Evolutionary conservation across 441 rosid genomes (phyloP).

Genomic region (Populus hybrid): DNA sequence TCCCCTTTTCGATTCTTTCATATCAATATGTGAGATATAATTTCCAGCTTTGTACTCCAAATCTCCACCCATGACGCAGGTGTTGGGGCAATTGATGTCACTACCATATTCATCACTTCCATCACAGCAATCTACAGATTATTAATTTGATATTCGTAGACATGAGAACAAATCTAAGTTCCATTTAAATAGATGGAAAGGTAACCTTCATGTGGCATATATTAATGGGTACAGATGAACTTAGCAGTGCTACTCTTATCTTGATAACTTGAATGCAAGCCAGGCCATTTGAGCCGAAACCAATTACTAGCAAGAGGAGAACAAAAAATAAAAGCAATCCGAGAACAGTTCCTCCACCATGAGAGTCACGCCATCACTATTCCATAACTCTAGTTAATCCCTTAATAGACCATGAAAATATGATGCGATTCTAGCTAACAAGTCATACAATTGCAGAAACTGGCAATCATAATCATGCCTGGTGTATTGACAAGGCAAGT

Average conservation of each 20-base stretch:
- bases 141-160: neutral
- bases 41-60: slow-evolving; percentile 43
- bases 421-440: neutral
- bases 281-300: neutral
- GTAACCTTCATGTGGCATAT: neutral
- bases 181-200: neutral
- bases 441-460: neutral
- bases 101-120: slow-evolving; percentile 89
- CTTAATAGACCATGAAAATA: neutral
- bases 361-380: neutral
- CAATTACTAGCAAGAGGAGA: neutral
- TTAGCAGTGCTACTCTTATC: neutral
- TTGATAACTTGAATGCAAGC: neutral
- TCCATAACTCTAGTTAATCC: neutral
- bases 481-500: neutral
- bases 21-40: slow-evolving; percentile 26
- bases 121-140: slow-evolving; percentile 75
- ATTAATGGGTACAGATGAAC: neutral
- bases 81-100: slow-evolving; percentile 56
- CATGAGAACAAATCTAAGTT: neutral
- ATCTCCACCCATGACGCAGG: slow-evolving; percentile 82
- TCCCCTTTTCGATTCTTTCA: slow-evolving; percentile 26
- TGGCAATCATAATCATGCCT: too few species aligned
- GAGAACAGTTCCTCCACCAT: neutral
- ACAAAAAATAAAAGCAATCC: neutral